Conservation (phyloP, 2,329 filamentous ascomycete genomes). For the Alternaria sp. region DNA sequence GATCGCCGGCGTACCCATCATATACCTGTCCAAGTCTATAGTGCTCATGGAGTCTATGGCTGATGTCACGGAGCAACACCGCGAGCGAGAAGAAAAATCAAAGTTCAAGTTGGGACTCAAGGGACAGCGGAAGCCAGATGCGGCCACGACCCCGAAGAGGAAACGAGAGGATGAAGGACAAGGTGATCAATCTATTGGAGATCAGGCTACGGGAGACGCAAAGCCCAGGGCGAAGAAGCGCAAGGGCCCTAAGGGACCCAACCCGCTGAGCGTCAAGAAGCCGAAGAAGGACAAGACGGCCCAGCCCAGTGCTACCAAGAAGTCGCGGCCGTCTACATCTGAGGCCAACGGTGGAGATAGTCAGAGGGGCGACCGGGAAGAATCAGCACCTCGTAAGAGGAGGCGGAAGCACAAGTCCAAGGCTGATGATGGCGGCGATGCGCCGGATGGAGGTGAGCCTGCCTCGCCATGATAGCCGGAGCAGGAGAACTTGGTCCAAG, state of each 20-base stretch:
- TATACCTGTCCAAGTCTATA: slow-evolving; percentile 80
- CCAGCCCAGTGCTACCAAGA: slow-evolving; percentile 19
- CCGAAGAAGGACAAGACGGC: slow-evolving; percentile 58
- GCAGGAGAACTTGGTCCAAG: neutral
- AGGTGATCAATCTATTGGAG: slow-evolving; percentile 29
- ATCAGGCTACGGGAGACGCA: slow-evolving; percentile 25
- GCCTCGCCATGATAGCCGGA: slow-evolving; percentile 25
- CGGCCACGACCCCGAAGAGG: slow-evolving; percentile 42
- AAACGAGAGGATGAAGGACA: slow-evolving; percentile 57
- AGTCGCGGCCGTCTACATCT: slow-evolving; percentile 15
- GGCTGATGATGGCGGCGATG: slow-evolving; percentile 27
- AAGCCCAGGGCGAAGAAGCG: slow-evolving; percentile 57
- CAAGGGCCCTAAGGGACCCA: slow-evolving; percentile 71
- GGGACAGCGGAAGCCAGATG: slow-evolving; percentile 44
- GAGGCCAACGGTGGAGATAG: slow-evolving; percentile 16
- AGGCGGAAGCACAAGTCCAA: slow-evolving; percentile 50
- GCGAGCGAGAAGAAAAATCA: slow-evolving; percentile 71
- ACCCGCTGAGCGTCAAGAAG: slow-evolving; percentile 75
- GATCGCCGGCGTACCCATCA: slow-evolving; percentile 75
- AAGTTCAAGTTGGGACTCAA: slow-evolving; percentile 77
- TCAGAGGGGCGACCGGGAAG: slow-evolving; percentile 20
- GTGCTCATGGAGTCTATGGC: slow-evolving; percentile 84
- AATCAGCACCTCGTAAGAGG: slow-evolving; percentile 43
- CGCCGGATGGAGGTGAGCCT: slow-evolving; percentile 20
- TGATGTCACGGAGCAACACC: slow-evolving; percentile 65